Evolutionary conservation across 352 stramenopile genomes (phyloP).

Genomic region (Pythium aphanidermatum): DNA sequence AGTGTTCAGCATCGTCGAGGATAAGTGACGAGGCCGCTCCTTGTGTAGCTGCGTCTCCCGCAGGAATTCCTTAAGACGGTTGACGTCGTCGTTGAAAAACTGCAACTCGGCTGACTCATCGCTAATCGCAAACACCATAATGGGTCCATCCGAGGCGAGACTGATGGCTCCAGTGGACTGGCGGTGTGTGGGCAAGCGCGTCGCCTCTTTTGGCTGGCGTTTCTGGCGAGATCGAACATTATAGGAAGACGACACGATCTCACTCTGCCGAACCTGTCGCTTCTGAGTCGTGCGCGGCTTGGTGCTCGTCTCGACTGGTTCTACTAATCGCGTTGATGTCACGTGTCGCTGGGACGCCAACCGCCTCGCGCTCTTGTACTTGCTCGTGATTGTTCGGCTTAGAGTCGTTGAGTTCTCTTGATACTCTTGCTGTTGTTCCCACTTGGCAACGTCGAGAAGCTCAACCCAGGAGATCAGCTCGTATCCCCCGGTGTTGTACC

Average conservation of each 20-base stretch:
- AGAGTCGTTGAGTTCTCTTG: constrained; percentile 38
- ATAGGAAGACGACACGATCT: constrained; percentile 74
- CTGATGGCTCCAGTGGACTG: constrained; percentile 44
- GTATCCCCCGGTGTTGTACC: constrained; percentile 83
- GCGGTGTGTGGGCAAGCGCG: constrained; percentile 15
- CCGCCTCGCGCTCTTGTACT: constrained; percentile 20
- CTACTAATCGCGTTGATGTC: constrained; percentile 27
- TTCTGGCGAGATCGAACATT: too few species aligned
- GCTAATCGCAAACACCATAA: constrained; percentile 78
- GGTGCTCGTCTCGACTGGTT: constrained; percentile 46
- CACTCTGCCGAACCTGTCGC: constrained; percentile 72
- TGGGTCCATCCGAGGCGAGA: constrained; percentile 57
- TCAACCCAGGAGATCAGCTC: constrained; percentile 84
- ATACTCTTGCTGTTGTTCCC: constrained; percentile 73
- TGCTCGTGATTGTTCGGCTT: constrained; percentile 16
- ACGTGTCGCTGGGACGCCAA: constrained; percentile 47
- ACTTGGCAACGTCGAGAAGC: constrained; percentile 76
- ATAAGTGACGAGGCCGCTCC: constrained; percentile 26
- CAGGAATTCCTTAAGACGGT: constrained; percentile 54
- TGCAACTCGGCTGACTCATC: constrained; percentile 66
- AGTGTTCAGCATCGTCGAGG: constrained; percentile 17
- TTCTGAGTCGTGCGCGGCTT: constrained; percentile 48
- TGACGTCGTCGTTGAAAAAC: constrained; percentile 79
- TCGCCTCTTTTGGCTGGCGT: constrained; percentile 5
- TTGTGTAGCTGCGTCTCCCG: constrained; percentile 58